phyloP scores from a whole-genome alignment of 202 grass and related monocot species.

The Panicum hallii region DNA sequence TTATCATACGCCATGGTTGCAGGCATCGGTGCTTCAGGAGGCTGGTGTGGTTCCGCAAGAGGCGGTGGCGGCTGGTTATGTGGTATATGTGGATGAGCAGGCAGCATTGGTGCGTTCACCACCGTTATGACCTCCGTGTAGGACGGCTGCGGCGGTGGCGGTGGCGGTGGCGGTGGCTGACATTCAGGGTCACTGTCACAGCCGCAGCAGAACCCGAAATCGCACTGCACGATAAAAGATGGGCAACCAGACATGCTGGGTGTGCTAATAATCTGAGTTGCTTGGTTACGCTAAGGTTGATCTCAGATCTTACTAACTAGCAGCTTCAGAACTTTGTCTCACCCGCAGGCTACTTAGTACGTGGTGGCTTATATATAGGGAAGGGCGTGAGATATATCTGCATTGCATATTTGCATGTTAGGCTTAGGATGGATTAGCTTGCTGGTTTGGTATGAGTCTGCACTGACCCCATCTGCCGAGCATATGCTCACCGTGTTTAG shows the following conservation, averaged over 20 bases:
- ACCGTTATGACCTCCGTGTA: too few species aligned
- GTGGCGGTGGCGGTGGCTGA: background rate
- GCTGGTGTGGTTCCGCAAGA: background rate
- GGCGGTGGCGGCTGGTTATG: background rate
- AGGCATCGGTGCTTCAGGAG: background rate
- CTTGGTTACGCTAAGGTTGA: background rate
- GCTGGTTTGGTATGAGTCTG: background rate
- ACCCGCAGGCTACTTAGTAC: background rate
- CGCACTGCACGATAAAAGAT: background rate
- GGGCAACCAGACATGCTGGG: background rate
- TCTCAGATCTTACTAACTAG: too few species aligned
- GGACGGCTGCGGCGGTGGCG: background rate
- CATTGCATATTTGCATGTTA: background rate
- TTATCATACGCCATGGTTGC: too few species aligned
- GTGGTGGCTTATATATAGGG: background rate
- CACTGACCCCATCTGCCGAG: background rate
- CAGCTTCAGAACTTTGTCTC: background rate
- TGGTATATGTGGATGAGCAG: background rate
- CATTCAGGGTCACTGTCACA: background rate
- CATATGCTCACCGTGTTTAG: conserved; percentile 11
- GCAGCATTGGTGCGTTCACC: background rate
- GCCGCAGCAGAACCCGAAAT: conserved; percentile 7
- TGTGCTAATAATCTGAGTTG: background rate
- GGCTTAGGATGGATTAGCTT: background rate
- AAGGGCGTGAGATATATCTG: background rate